Evolutionary conservation across 768 basidiomycete genomes (phyloP), one percentile per base, ranked within the genome.

Genomic region (Hirschioporus abietinus): DNA sequence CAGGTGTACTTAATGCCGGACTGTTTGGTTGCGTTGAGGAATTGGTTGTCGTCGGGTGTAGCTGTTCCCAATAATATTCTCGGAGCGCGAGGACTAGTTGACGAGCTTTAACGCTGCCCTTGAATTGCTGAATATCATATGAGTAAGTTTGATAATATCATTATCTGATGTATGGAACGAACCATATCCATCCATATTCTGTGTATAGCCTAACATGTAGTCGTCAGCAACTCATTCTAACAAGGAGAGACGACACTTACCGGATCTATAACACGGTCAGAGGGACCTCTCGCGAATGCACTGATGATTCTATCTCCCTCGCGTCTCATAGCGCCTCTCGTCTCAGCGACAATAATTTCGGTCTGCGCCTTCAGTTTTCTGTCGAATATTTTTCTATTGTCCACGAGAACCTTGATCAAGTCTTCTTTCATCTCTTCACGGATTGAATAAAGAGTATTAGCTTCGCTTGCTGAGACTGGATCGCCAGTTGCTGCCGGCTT

Each of bases 131-230:
- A 52, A 10, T 5, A 10, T 20, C n/a, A 27, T 15, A 59, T 66
- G 66, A 12, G 7, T 10, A 52, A 64, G 52, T 65, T 15, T 36
- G 67, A 26, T 10, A 27, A 25, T 9, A 52, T 4, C 5, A 58
- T 36, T 3, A 52, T 20, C 12, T 52, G 3, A n/a, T 18, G 18
- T 18, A 34, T 6, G 27, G 36, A 15, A 68, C 78, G 0, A 34
- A 84, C 84, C 83, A 84, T 84, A n/a, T 83, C 81, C 71, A 80
- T 83, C 85, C 84, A 86, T 0, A 86, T 75, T 8, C 70, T 74
- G 65, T 77, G 79, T n/a, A 86, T 72, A 65, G 85, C 82, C 84
- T 85, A 26, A 26, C 36, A 20, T 60, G 58, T 42, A 67, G 10
- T 34, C 34, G 35, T 58, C 15, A 67, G 23, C 20, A 36, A 35